Base-by-base conservation (phyloP, 1,139 yeast species). In the Insectozyma bohioensis region DNA sequence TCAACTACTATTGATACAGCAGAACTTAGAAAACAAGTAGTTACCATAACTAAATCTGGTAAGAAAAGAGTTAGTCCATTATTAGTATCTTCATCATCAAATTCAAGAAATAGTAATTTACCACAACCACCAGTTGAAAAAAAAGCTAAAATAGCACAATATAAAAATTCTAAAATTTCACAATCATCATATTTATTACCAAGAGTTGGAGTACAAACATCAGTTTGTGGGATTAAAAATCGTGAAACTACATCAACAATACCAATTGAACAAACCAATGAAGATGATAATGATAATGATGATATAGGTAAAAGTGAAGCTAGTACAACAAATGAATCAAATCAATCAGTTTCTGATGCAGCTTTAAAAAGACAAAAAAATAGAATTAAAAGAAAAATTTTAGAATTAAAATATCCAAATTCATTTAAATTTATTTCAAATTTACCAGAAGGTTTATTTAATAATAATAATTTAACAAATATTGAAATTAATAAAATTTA, bases 31-130 rank as follows among this genome's bases (percentile, higher is more conserved):
- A 45, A 48, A 33, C 42, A 46, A 28, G 37, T 40, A 20, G 52
- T 80, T 3, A 74, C 85, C 2, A 66, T 81, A 13, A 80, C 84
- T 6, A 85, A 84, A 49, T 77, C 83, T 26, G 97, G 97, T 10
- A 83, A 80, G 51, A 88, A 88, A 47, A 65, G 97, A 42, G 92
- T 92, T 2, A 78, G 95, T 0, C 97, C 98, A 1, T 70, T 81
- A 34, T 62, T 90, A n/a, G 72, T 90, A 2, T 75, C 90, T 0
- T 55, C 75, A 1, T 62, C 79, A 1, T 9, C 48, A 61, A 20
- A 37, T 14, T 24, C 35, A 8, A 18, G 33, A 11, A 28, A 23
- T 6, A 20, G 39, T n/a, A 28, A 34, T 8, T n/a, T n/a, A n/a
- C n/a, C n/a, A n/a, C n/a, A n/a, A n/a, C n/a, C n/a, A n/a, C 30